Base-by-base conservation (phyloP, 2,329 filamentous ascomycete genomes). In the Trichophyton simii region DNA sequence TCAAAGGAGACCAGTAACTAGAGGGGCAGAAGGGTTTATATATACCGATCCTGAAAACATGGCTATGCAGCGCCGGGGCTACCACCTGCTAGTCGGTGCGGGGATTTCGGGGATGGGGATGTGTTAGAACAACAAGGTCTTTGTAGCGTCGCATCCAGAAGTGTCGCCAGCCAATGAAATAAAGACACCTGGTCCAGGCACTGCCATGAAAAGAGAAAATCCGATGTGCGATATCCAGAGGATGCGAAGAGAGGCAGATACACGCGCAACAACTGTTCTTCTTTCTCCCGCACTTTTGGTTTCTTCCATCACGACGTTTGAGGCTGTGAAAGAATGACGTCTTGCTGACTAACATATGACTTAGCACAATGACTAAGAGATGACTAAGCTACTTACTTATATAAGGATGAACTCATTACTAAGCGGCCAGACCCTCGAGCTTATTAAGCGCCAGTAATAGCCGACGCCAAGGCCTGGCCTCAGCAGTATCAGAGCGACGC, bases 341-440 rank as follows among this genome's bases (percentile, higher is more conserved):
- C 15, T 25, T 48, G 44, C 3, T 48, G 44, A 48, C 44, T 48
- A 48, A 48, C 7, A 3, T 0, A 22, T 22, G n/a, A 48, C 44
- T 48, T 3, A 22, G 3, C 11, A 0, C 0, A 1, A 11, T 48
- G 44, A 48, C n/a, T 48, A 20, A 48, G 20, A 22, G 1, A 9
- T 25, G 11, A 22, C 0, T 9, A 67, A 68, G 66, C 4, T 13
- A 1, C 68, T 68, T n/a, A n/a, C n/a, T n/a, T n/a, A n/a, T n/a
- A n/a, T n/a, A n/a, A n/a, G n/a, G n/a, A n/a, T 18, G n/a, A 36
- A 38, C 1, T 1, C 3, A 5, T 54, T 22, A 54, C 50, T 54
- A 54, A 54, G 50, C 31, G 50, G 22, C 50, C 22, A 54, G 50
- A 25, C 50, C 50, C 2, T 54, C 9, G 50, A 28, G 28, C 44